phyloP scores from a whole-genome alignment of 306 rosid genomes.

The Malus sylvestris region DNA sequence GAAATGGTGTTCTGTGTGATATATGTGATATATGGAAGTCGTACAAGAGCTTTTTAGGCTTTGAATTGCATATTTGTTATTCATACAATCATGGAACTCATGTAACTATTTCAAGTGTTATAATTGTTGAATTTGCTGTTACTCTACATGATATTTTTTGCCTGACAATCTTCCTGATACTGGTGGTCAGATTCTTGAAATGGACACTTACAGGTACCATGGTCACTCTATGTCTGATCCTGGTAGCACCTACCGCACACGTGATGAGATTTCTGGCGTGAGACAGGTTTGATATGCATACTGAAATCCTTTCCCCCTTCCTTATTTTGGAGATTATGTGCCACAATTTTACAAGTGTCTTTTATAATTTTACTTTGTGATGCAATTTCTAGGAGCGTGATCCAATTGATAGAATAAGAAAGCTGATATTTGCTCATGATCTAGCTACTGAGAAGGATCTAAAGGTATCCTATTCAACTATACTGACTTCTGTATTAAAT shows the following conservation, averaged over 20 bases:
- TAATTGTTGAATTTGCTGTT: not conserved
- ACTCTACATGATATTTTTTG: slow-evolving; percentile 1
- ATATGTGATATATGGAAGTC: not conserved
- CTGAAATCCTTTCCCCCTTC: not conserved
- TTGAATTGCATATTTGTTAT: not conserved
- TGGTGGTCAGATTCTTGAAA: slow-evolving; percentile 78
- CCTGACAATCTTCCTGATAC: slow-evolving; percentile 14
- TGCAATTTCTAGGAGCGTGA: slow-evolving; percentile 77
- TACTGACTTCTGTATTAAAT: not conserved
- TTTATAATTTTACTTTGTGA: slow-evolving; percentile 5
- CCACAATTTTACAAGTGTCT: not conserved
- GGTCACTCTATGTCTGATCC: slow-evolving; percentile 99
- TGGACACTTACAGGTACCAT: slow-evolving; percentile 98
- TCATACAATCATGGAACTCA: not conserved
- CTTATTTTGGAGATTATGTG: not conserved
- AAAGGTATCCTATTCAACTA: slow-evolving; percentile 41
- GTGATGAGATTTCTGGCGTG: slow-evolving; percentile 93
- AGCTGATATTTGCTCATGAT: slow-evolving; percentile 64
- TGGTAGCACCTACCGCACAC: slow-evolving; percentile 96
- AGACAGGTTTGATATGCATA: slow-evolving; percentile 59
- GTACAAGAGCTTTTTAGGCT: not conserved
- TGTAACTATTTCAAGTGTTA: not conserved
- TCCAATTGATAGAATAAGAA: slow-evolving; percentile 85
- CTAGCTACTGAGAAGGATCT: slow-evolving; percentile 83
- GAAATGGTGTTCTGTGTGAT: not conserved